phyloP scores from a whole-genome alignment of 805 yeast species.

The Zygosaccharomyces pseudorouxii region DNA sequence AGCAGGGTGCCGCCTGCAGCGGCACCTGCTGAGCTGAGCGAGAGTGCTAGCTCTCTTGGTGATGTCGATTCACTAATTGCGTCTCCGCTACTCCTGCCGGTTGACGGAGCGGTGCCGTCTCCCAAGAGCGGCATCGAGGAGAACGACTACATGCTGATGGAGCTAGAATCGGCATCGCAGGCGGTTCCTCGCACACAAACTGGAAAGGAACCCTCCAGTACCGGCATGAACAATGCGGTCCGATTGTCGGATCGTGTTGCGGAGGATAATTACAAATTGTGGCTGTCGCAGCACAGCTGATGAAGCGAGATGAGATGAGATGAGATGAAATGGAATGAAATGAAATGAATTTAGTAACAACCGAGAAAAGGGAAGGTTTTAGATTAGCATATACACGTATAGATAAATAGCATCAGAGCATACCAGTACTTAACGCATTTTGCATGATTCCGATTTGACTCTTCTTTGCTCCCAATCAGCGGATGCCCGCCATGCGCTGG shows the following conservation, averaged over 20 bases:
- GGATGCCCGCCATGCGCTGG: constrained; percentile 55
- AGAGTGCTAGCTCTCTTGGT: constrained; percentile 9
- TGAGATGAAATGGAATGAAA: too few relatives aligned
- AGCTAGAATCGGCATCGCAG: constrained; percentile 3
- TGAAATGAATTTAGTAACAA: too few relatives aligned
- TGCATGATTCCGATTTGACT: too few relatives aligned
- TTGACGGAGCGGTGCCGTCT: constrained; percentile 7
- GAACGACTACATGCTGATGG: constrained; percentile 3
- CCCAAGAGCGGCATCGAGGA: background rate
- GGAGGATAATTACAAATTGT: constrained; percentile 31
- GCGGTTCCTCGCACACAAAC: constrained; percentile 5
- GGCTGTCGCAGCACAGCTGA: constrained; percentile 26
- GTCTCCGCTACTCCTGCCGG: constrained; percentile 24
- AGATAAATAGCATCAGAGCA: constrained; percentile 7
- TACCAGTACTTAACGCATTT: background rate
- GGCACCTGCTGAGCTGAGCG: constrained; percentile 1
- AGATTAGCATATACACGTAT: constrained; percentile 6
- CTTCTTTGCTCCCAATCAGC: constrained; percentile 23
- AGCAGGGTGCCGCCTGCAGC: constrained; percentile 4
- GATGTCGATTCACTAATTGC: constrained; percentile 20
- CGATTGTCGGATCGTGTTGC: constrained; percentile 24
- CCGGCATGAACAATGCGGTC: constrained; percentile 1
- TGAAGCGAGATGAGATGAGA: background rate
- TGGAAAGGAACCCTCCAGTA: background rate
- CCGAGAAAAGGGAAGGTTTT: too few relatives aligned